Base-by-base conservation (phyloP, 1,139 yeast genomes). In the Magnusiomyces suaveolens region DNA sequence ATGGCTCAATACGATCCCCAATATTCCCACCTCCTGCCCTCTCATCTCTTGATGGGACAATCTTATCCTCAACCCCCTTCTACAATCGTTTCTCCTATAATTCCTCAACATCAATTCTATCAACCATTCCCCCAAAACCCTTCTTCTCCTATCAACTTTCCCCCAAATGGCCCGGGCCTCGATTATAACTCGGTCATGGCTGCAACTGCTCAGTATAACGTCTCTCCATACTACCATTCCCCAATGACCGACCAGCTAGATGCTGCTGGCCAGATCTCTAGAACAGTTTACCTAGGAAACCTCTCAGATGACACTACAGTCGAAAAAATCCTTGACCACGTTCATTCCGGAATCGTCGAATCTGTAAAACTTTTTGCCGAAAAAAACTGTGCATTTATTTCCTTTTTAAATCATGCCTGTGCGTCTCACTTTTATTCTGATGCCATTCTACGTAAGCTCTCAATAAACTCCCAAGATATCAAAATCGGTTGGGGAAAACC, bases 271-370 rank as follows among this genome's bases (percentile, higher is more conserved):
- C 47, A 55, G 52, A 24, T 47, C 23, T 70, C 71, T 58, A 79
- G 97, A 67, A 88, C 97, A 0, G 95, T 92, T 6, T 88, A 89
- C 67, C 74, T 92, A 63, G 97, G 97, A 14, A 89, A 88, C 66
- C 79, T 92, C 48, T 97, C 97, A 0, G 71, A 77, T n/a, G 87
- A 84, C 60, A 77, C 89, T 56, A 81, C 89, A 32, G 82, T 94
- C 2, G 83, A 85, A 63, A 96, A 88, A 64, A 72, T 92, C 54
- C 75, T 92, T 64, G 92, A 88, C 66, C 92, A 87, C 67, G 96
- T 92, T 33, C 80, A 95, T 62, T 84, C 95, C 33, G 97, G 97
- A 25, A 83, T 89, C 23, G 81, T 92, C 57, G 98, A 92, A 71
- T 82, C 81, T 57, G 83, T 75, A 57, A 72, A 75, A 56, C 72